Evolutionary conservation across 345 rosid species (phyloP).

Genomic region (Laguncularia racemosa): DNA sequence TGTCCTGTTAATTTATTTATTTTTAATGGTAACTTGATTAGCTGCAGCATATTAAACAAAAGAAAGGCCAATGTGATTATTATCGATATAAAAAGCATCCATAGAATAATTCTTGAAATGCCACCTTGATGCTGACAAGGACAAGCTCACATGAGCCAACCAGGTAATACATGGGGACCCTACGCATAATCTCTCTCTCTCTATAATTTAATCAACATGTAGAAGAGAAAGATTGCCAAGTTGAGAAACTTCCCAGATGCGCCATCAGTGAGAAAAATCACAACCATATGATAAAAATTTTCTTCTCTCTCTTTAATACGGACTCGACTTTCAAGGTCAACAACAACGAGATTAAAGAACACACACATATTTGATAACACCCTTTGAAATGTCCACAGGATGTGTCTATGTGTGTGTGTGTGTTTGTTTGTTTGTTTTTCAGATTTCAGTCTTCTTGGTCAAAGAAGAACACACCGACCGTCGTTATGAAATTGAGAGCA

Average conservation of each 20-base stretch:
- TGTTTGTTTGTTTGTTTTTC: not conserved
- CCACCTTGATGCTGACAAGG: constrained; percentile 24
- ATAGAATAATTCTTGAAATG: too few species aligned
- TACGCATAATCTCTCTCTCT: constrained; percentile 10
- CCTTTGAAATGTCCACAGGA: constrained; percentile 7
- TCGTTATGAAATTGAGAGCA: not conserved
- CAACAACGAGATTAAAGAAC: constrained; percentile 5
- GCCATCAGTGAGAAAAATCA: constrained; percentile 4
- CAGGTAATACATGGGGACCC: constrained; percentile 43
- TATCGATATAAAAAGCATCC: too few species aligned
- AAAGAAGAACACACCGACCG: constrained; percentile 12
- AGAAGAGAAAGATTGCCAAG: not conserved
- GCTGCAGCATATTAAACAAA: too few species aligned
- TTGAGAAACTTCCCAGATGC: constrained; percentile 29
- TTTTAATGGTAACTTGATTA: too few species aligned
- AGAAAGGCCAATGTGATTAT: too few species aligned
- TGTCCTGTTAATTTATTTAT: too few species aligned
- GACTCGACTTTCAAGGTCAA: constrained; percentile 12
- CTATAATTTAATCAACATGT: constrained; percentile 3
- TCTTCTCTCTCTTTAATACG: not conserved
- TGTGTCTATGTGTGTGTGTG: too few species aligned
- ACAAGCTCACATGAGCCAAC: constrained; percentile 57
- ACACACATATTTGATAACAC: not conserved
- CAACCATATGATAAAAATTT: constrained; percentile 1
- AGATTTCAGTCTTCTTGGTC: constrained; percentile 3